Evolutionary conservation across 352 stramenopile genomes (phyloP).

Genomic region (Phytophthora cryptogea): DNA sequence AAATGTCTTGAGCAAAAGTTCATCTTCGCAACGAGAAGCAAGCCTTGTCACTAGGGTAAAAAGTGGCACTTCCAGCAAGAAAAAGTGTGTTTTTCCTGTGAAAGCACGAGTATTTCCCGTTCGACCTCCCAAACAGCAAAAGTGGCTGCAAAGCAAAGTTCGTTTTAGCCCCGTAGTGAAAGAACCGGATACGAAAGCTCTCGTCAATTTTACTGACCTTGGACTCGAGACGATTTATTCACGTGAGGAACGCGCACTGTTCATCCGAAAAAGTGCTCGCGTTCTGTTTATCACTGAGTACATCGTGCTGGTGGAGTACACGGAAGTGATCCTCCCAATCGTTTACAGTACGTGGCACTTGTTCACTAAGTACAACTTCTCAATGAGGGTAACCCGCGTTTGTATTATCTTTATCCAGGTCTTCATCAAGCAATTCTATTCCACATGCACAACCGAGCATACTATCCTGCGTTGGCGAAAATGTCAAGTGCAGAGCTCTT

Average conservation of each 20-base stretch:
- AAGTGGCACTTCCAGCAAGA: background rate
- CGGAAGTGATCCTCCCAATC: constrained; percentile 38
- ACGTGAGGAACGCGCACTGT: constrained; percentile 17
- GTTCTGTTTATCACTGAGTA: constrained; percentile 50
- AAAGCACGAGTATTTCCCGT: constrained; percentile 16
- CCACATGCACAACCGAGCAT: constrained; percentile 32
- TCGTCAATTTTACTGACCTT: background rate
- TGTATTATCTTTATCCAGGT: constrained; percentile 1
- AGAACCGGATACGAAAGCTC: background rate
- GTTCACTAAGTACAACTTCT: background rate
- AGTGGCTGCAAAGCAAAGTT: constrained; percentile 1
- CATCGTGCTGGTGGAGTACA: constrained; percentile 47
- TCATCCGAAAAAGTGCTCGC: constrained; percentile 33
- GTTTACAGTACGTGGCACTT: constrained; percentile 33
- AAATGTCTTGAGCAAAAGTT: background rate
- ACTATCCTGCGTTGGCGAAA: constrained; percentile 15
- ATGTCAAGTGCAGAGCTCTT: constrained; percentile 11
- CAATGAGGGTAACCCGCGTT: background rate
- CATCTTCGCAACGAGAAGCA: background rate
- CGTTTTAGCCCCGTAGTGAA: background rate
- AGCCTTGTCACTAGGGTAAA: background rate
- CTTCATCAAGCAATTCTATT: constrained; percentile 16
- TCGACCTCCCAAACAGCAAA: constrained; percentile 5
- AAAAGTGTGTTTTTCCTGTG: background rate
- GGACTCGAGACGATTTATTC: constrained; percentile 24